Conservation (phyloP, 495 filamentous ascomycete genomes). For the Penicillium verhagenii region DNA sequence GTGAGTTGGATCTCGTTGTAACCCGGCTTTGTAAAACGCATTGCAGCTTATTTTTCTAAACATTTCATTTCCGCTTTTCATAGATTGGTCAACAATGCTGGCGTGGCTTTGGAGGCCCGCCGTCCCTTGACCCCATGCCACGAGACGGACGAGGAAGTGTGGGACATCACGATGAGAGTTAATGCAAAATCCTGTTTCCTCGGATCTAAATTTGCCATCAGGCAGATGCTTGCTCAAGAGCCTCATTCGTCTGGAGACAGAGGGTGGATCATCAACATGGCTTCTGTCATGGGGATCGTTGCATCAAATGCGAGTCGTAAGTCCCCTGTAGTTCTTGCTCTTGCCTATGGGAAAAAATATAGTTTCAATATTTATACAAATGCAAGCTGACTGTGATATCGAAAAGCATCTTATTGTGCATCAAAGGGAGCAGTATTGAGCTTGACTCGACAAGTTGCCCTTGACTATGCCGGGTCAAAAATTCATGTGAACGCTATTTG, state of each 20-base stretch:
- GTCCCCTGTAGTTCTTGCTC: not conserved
- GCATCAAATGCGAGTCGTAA: conserved; percentile 24
- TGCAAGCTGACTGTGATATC: not conserved
- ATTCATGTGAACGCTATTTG: conserved; percentile 58
- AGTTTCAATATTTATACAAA: no score
- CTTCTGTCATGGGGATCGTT: conserved; percentile 47
- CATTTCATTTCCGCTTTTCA: not conserved
- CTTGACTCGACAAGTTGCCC: conserved; percentile 48
- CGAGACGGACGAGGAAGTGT: conserved; percentile 38
- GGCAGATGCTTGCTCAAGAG: conserved; percentile 53
- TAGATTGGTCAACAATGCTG: conserved; percentile 57
- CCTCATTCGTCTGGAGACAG: conserved; percentile 41
- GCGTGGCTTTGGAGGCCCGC: conserved; percentile 31
- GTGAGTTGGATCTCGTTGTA: no score
- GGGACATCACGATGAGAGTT: conserved; percentile 44
- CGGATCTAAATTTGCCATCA: conserved; percentile 48
- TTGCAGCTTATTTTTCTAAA: not conserved
- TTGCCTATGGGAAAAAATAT: no score
- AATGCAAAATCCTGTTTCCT: conserved; percentile 51
- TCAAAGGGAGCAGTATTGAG: conserved; percentile 52
- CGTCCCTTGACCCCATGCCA: conserved; percentile 30
- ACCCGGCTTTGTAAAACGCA: no score
- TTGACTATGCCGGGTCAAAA: conserved; percentile 49
- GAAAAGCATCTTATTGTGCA: conserved; percentile 46
- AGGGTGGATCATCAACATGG: conserved; percentile 58